Base-by-base conservation (phyloP, 1,284 basidiomycete species). In the Tilletiopsis washingtonensis region DNA sequence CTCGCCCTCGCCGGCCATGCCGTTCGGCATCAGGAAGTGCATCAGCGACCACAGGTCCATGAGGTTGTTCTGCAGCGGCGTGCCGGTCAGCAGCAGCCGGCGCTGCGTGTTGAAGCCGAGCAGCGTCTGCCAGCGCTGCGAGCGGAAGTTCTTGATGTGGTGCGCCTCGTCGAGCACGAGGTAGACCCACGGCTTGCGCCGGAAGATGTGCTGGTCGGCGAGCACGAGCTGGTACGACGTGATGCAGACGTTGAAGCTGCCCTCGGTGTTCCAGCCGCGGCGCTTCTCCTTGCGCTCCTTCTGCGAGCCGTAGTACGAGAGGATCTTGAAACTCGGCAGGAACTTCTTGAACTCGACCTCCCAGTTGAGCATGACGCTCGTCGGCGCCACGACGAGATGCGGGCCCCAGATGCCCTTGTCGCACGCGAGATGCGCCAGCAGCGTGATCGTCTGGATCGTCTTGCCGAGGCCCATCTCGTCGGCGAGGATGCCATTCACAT, bases 291-390 rank as follows among this genome's bases (percentile, higher is more conserved):
- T 93, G 45, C 91, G 84, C 53, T 91, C 87, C 74, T 89, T 90
- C 50, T 86, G 85, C 42, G 80, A 83, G 25, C 91, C 91, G 67
- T 94, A 91, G 75, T 96, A 97, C 52, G 88, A 87, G 32, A 97
- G 77, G 49, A 88, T 83, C 64, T 83, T 86, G 79, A 96, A 91
- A 1, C 91, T 91, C 0, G 91, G 91, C 2, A 96, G 77, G 71
- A 96, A 96, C 75, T 94, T 94, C 75, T 96, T 94, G 79, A 96
- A 96, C 74, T 96, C 91, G 86, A 96, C 93, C 74, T 94, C 91
- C 91, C 91, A 97, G 71, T 97, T 96, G 51, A 96, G 79, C 57
- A 97, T 81, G 50, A 96, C 91, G 55, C 87, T 90, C 1, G 91
- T 96, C 1, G 91, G 90, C 11, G 93, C 91, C 62, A 96, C 83